Evolutionary conservation across 2,329 filamentous ascomycete genomes (phyloP), one percentile per base, ranked within the genome.

Genomic region (Davidsoniella virescens): DNA sequence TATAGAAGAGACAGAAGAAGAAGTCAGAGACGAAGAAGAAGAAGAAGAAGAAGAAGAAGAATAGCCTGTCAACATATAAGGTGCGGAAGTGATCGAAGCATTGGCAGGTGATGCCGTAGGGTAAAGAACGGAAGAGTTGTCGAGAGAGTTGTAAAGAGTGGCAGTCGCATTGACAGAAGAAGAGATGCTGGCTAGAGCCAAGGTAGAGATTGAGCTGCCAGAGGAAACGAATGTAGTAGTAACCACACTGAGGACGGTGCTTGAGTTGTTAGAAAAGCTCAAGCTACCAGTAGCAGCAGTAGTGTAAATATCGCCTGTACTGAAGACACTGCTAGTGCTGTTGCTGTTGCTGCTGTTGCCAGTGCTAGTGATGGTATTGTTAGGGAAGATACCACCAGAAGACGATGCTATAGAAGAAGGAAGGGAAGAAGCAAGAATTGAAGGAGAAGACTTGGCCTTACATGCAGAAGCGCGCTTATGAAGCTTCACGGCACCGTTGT

Each of bases 401-500:
- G 23, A 29, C 16, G 43, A 33, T 9, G 16, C n/a, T 16, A n/a
- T 29, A 26, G 23, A n/a, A 8, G 26, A 33, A 10, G 26, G 8
- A 33, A 33, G 26, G 6, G 23, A n/a, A 14, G 26, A 33, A 33
- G 26, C 26, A 33, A 33, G 26, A 4, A 33, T 1, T 33, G 26
- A 47, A 20, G 44, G 23, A 25, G 33, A 47, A 47, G 44, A 39
- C 33, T 38, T 47, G 16, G 26, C 44, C 44, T 47, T 47, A 47
- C 44, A 18, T 46, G 42, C 16, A 18, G 33, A 38, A 47, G 29
- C 29, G 26, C 26, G 26, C 10, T 33, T 33, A 33, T 33, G 7
- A 33, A 33, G 26, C 26, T 33, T 33, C 26, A 12, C 10, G 26
- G 10, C 7, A 4, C 7, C 26, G 7, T 33, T 12, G 10, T 3